These are phyloP conservation scores for Jacaranda copaia DNA, from an alignment of 257 asterid genomes.

Conservation along the genomic window DNA sequence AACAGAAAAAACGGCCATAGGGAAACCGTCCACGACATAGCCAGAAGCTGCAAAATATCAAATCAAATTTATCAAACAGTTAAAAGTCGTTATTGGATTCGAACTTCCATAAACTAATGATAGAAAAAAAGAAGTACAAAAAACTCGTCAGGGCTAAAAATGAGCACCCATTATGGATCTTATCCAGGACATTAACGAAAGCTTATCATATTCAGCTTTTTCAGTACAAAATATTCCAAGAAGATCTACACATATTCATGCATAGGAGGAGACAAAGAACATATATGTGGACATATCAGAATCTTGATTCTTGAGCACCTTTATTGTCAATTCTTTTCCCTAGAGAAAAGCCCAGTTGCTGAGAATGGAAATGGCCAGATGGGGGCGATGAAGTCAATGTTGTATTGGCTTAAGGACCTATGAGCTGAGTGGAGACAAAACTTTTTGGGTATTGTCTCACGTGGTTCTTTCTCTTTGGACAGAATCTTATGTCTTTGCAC, in stretches of 20 bases:
- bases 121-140: too few species aligned
- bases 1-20: slow-evolving; percentile 29
- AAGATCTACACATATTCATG: not conserved
- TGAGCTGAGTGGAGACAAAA: not conserved
- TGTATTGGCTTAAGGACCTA: not conserved
- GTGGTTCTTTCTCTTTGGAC: not conserved
- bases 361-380: not conserved
- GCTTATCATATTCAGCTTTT: not conserved
- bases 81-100: too few species aligned
- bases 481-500: not conserved
- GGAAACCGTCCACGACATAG: slow-evolving; percentile 25
- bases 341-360: not conserved
- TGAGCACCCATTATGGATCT: not conserved
- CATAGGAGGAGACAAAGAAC: not conserved
- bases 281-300: not conserved
- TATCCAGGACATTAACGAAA: not conserved
- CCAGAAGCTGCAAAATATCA: slow-evolving; percentile 34
- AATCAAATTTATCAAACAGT: not conserved
- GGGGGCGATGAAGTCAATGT: not conserved
- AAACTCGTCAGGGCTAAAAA: too few species aligned
- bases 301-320: slow-evolving; percentile 4
- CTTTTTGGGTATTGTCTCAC: not conserved
- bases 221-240: not conserved
- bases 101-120: too few species aligned
- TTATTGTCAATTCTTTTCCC: not conserved